Percentiles rank a stretch among this genome's conserved stretches.
Evolutionary conservation across 192 early-diverging fungal genomes (phyloP).

Genomic region (Rhizophagus clarus): DNA sequence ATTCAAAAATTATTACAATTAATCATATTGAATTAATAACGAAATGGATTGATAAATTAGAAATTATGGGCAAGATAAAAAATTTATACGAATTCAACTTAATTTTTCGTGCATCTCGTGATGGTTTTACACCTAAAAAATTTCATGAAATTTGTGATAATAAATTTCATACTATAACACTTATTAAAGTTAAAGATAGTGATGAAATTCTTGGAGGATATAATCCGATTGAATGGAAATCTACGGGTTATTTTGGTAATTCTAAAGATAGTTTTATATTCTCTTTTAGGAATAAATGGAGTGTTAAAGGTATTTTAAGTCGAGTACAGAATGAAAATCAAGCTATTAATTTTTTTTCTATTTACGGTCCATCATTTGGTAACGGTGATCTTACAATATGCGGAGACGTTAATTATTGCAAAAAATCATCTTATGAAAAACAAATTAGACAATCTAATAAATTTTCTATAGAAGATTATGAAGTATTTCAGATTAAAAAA

Average conservation of each 20-base stretch:
- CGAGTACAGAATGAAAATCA: background rate
- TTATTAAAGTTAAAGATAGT: background rate
- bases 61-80: background rate
- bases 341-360: background rate
- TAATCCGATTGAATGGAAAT: conserved; percentile 14
- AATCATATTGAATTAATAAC: background rate
- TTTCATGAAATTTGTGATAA: conserved; percentile 2
- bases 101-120: background rate
- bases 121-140: background rate
- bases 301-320: background rate
- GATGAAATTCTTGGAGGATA: conserved; percentile 19
- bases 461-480: too few species aligned
- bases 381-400: too few species aligned
- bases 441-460: too few species aligned
- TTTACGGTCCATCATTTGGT: too few species aligned
- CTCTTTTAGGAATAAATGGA: background rate
- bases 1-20: background rate
- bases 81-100: conserved; percentile 15
- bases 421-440: too few species aligned
- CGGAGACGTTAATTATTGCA: too few species aligned
- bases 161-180: background rate
- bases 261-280: background rate
- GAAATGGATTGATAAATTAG: conserved; percentile 9
- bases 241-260: background rate
- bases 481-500: too few species aligned